phyloP scores from a whole-genome alignment of 345 rosid genomes.

The Arabidopsis arenosa region DNA sequence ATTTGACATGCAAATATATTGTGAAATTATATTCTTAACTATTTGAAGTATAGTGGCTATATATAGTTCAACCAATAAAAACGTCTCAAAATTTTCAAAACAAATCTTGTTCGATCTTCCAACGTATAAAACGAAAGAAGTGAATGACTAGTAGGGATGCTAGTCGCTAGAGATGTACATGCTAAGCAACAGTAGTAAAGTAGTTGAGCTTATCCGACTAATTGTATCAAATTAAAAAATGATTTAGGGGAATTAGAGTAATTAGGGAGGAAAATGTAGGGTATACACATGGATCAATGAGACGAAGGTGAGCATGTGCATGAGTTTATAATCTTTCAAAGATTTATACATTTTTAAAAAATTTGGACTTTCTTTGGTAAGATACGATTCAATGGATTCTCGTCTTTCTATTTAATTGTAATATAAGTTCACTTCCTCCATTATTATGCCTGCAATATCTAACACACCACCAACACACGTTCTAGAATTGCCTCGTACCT shows the following conservation, averaged over 20 bases:
- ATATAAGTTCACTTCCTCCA: conserved; percentile 27
- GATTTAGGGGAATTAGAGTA: conserved; percentile 30
- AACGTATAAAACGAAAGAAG: not conserved
- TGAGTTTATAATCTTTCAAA: conserved; percentile 28
- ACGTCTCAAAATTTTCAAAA: not conserved
- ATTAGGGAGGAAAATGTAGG: conserved; percentile 33
- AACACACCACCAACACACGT: conserved; percentile 46
- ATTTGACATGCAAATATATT: no score
- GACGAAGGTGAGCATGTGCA: conserved; percentile 45
- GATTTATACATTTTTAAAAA: not conserved
- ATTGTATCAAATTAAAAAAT: conserved; percentile 9
- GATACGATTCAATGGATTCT: conserved; percentile 44
- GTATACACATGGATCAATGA: conserved; percentile 47
- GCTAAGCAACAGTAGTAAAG: conserved; percentile 24
- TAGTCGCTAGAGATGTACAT: conserved; percentile 23
- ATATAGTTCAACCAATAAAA: conserved; percentile 23
- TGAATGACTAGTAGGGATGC: conserved; percentile 28
- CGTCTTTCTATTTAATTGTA: conserved; percentile 11
- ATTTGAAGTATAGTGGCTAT: not conserved
- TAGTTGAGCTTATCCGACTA: conserved; percentile 44
- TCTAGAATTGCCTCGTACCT: conserved; percentile 43
- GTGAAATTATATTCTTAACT: no score
- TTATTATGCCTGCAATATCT: conserved; percentile 41
- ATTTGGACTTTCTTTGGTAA: conserved; percentile 35
- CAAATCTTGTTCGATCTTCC: not conserved